Conservation (phyloP, 78 protist species). For the Tieghemostelium lacteum region DNA sequence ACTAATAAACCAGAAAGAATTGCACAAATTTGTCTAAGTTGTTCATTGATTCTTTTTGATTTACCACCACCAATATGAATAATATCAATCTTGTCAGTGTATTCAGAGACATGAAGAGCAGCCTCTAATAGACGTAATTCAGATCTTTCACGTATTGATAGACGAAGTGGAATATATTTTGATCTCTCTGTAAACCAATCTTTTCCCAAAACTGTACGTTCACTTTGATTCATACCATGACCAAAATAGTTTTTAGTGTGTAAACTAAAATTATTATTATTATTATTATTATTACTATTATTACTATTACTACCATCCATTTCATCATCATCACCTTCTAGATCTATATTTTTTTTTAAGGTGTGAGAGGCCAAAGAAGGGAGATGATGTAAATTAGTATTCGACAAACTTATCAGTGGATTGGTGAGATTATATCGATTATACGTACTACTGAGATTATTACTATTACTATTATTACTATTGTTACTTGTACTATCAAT, state of each 20-base stretch:
- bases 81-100: constrained; percentile 89
- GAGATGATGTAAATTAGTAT: not conserved
- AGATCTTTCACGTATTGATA: constrained; percentile 82
- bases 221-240: too few relatives aligned
- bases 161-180: constrained; percentile 81
- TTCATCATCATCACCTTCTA: not conserved
- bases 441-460: not conserved
- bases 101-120: constrained; percentile 89
- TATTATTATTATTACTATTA: not conserved
- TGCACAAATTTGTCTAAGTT: constrained; percentile 87
- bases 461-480: not conserved
- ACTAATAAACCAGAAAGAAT: constrained; percentile 87
- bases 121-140: constrained; percentile 88
- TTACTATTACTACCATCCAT: not conserved
- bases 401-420: not conserved
- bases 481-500: not conserved
- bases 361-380: not conserved
- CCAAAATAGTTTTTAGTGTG: not conserved
- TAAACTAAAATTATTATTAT: not conserved
- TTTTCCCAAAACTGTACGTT: not conserved
- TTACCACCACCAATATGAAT: not conserved
- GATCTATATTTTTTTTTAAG: not conserved
- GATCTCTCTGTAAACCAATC: constrained; percentile 52
- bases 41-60: constrained; percentile 73
- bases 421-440: not conserved